phyloP scores from a whole-genome alignment of 2,329 filamentous ascomycete species.

The Neonectria coccinea region DNA sequence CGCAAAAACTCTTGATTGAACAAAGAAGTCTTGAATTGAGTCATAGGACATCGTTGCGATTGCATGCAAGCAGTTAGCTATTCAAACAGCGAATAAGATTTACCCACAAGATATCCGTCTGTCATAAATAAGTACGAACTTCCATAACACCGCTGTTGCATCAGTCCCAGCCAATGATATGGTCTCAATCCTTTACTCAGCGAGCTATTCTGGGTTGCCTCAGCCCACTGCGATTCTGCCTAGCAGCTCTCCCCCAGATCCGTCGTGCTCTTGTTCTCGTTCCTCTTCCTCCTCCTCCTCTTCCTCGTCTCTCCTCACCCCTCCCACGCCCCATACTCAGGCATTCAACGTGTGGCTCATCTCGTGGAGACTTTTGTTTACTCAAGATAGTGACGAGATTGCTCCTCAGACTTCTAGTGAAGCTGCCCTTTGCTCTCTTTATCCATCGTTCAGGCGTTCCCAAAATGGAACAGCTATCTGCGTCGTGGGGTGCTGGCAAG shows the following conservation, averaged over 20 bases:
- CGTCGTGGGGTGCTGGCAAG: not conserved
- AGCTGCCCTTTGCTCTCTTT: not conserved
- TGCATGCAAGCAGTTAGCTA: no score
- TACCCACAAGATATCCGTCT: not conserved
- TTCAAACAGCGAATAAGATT: no score
- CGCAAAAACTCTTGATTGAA: not conserved
- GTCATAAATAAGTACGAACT: not conserved
- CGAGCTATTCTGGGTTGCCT: slow-evolving; percentile 24
- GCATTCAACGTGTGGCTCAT: not conserved
- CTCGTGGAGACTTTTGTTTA: not conserved
- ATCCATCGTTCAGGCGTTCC: not conserved
- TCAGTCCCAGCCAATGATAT: slow-evolving; percentile 4
- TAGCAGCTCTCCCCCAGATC: slow-evolving; percentile 21
- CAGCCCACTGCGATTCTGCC: slow-evolving; percentile 25
- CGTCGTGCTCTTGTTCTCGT: slow-evolving; percentile 1
- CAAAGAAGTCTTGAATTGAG: no score
- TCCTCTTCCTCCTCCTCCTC: slow-evolving; percentile 11
- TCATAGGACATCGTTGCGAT: no score
- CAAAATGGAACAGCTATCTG: not conserved
- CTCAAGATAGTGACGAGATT: not conserved
- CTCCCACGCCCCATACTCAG: not conserved
- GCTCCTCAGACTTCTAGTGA: slow-evolving; percentile 2
- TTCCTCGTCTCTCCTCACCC: slow-evolving; percentile 16
- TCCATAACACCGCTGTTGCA: not conserved
- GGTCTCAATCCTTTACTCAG: slow-evolving; percentile 8